Evolutionary conservation across 352 stramenopile species (phyloP), one percentile per base, ranked within the genome.

Genomic region (Phytophthora ramorum): DNA sequence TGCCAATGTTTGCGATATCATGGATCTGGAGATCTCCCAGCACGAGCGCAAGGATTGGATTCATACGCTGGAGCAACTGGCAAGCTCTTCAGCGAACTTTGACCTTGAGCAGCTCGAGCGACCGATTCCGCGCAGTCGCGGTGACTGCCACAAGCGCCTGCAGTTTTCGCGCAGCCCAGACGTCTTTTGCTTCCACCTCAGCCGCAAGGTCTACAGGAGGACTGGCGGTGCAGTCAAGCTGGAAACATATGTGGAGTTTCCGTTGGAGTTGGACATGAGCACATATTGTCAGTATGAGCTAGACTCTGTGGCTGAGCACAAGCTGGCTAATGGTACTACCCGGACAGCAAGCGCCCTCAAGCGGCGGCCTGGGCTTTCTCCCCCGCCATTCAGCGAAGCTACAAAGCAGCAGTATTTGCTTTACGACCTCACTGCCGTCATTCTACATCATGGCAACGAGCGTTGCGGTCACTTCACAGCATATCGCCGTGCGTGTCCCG

Each of bases 161-260:
- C 84, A 90, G 63, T 92, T 97, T 20, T 92, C 85, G 9, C 87
- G 87, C 41, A 88, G 81, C 30, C 89, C 87, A 1, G 81, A 92
- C 30, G 84, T 95, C 46, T 90, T 97, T 26, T 93, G 86, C 63
- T 93, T 97, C 52, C 89, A 97, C 56, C 85, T 97, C 7, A 95
- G 92, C 66, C 85, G 87, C 51, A 95, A 95, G 53, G 75, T 96
- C n/a, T 97, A 89, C 68, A 78, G 88, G 53, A 66, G 61, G 63
- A 90, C 75, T 37, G 85, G 87, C 16, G 78, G 69, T 26, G 81
- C 84, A 37, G 67, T 87, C 26, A 97, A 97, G 58, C 68, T 97
- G 3, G 81, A 93, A 37, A 92, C 76, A 7, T 87, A 87, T 58
- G 82, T 97, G 5, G 65, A 81, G 47, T 97, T 97, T 60, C 88